Evolutionary conservation across 805 yeast genomes (phyloP), one percentile per base, ranked within the genome.

Genomic region (Barnettozyma californica): DNA sequence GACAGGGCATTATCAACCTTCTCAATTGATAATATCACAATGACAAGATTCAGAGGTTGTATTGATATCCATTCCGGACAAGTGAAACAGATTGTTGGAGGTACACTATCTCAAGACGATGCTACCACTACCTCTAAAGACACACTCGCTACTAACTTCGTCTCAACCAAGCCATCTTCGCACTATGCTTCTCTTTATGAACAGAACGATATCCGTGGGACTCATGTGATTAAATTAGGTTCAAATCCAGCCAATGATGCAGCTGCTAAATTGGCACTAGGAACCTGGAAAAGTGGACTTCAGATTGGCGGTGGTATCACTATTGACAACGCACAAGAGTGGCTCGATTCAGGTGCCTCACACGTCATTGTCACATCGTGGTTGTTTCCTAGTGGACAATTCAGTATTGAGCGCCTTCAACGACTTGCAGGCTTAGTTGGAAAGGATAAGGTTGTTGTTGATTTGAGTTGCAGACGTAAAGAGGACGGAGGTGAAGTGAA

Each of bases 1-100:
- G 16, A 14, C 19, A 26, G n/a, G 19, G 35, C 20, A 19, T 19
- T 21, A 6, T 18, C 26, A 9, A 6, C 14, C 18, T n/a, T 37
- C 25, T n/a, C 21, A 19, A 19, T 37, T 10, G 13, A 18, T 26
- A 5, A 4, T 4, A n/a, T 8, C 9, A 23, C 11, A 25, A 90
- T 91, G 97, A 91, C 97, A 0, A 75, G 76, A 45, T 94, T 88
- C 68, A 79, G 91, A 59, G 98, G 97, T 1, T 94, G 99, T 62
- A 92, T 94, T 35, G 99, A 94, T 63, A 82, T 94, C 50, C 99
- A 94, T 66, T 78, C 85, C 8, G 99, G 99, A 2, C 84, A 87
- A 56, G 99, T 94, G 52, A 94, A 94, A 61, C 99, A 94, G 65
- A 94, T 94, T 46, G 97, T 94, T 1, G 99, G 99, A 7, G 96